Evolutionary conservation across 2,329 filamentous ascomycete genomes (phyloP).

Genomic region (Macroventuria anomochaeta): DNA sequence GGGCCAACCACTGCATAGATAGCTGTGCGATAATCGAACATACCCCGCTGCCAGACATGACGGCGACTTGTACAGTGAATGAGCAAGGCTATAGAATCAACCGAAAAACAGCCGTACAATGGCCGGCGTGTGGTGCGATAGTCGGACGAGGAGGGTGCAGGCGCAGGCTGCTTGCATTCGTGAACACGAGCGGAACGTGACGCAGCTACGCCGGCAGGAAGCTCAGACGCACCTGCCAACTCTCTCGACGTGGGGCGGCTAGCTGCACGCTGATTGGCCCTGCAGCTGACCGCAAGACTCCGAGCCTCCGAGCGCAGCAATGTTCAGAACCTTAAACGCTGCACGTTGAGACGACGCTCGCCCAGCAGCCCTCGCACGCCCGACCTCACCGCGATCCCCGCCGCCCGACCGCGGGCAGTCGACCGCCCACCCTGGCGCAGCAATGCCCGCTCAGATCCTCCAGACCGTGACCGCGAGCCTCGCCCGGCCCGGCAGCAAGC

Average conservation of each 20-base stretch:
- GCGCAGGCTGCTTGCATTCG: conserved; percentile 12
- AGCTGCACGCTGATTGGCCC: neutral
- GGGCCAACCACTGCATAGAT: conserved; percentile 5
- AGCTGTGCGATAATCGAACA: conserved; percentile 23
- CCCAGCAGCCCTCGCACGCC: conserved; percentile 5
- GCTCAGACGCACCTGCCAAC: conserved; percentile 14
- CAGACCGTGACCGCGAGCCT: conserved; percentile 46
- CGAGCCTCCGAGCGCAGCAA: neutral
- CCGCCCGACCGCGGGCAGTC: conserved; percentile 38
- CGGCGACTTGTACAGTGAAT: conserved; percentile 28
- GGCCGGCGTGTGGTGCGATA: conserved; percentile 2
- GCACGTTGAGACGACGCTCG: neutral
- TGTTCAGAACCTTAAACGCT: conserved; percentile 10
- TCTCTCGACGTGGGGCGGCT: neutral
- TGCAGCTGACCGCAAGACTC: neutral
- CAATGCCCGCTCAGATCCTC: conserved; percentile 55
- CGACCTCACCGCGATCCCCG: conserved; percentile 15
- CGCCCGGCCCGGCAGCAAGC: conserved; percentile 42
- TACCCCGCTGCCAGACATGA: conserved; percentile 64
- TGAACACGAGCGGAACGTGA: conserved; percentile 26
- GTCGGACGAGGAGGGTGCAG: conserved; percentile 2
- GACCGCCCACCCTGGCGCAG: conserved; percentile 40
- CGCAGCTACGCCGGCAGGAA: conserved; percentile 24
- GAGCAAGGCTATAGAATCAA: neutral
- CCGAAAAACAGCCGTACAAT: neutral